A percentile compares a stretch with the other conserved stretches of the same genome.
Evolutionary conservation across 2,329 filamentous ascomycete genomes (phyloP).

Genomic region (Dryadomyces quercus-mongolicae): DNA sequence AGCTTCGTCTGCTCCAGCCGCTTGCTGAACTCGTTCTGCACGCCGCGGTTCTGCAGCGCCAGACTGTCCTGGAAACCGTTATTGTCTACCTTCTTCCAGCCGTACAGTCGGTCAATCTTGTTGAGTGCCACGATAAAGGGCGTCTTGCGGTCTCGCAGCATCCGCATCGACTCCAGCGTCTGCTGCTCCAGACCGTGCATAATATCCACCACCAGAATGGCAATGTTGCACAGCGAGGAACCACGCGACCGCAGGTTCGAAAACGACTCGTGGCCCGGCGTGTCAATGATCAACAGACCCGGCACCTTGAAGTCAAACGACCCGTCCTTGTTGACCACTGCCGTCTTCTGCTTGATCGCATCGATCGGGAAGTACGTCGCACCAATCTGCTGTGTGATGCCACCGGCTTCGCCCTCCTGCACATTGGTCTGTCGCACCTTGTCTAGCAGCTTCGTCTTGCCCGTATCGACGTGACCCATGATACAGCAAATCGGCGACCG

Average conservation of each 20-base stretch:
- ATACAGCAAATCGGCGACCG: constrained; percentile 99
- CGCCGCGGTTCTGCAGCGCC: constrained; percentile 78
- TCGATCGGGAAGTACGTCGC: constrained; percentile 98
- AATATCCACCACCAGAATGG: constrained; percentile 96
- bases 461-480: constrained; percentile 98
- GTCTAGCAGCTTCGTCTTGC: constrained; percentile 98
- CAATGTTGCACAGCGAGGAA: constrained; percentile 98
- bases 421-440: constrained; percentile 98
- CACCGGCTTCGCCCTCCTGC: constrained; percentile 96
- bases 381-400: constrained; percentile 99
- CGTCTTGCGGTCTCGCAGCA: constrained; percentile 86
- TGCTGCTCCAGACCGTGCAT: constrained; percentile 99
- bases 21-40: constrained; percentile 89
- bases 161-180: constrained; percentile 91
- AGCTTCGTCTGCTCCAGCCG: constrained; percentile 84
- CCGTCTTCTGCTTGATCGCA: constrained; percentile 76
- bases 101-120: constrained; percentile 99
- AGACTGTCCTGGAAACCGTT: constrained; percentile 95
- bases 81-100: constrained; percentile 98
- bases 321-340: constrained; percentile 82
- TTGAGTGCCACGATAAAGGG: constrained; percentile 98
- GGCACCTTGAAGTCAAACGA: constrained; percentile 95
- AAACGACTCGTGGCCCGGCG: constrained; percentile 99
- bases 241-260: constrained; percentile 93
- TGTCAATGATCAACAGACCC: constrained; percentile 92